Base-by-base conservation (phyloP, 1,284 basidiomycete genomes). In the Waitea zeae region DNA sequence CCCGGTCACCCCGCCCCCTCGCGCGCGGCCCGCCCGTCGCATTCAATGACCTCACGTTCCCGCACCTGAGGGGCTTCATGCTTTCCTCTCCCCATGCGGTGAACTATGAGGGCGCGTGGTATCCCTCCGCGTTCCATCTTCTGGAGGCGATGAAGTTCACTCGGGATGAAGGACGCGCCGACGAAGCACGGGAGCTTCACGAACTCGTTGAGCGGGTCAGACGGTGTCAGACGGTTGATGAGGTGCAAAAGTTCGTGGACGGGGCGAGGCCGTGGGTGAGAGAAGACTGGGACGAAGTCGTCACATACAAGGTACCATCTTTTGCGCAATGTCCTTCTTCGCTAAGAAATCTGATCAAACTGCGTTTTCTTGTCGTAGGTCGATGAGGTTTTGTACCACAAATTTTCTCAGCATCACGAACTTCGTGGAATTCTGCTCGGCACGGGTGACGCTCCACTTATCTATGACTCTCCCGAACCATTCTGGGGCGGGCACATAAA, bases 101-200 rank as follows among this genome's bases (percentile, higher is more conserved):
- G 14, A 41, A 67, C 33, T 70, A 67, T 46, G 46, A 56, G 30
- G 57, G 63, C 20, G 56, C 57, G 34, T 50, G 53, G 29, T 81
- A 71, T 41, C 71, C 74, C 4, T 73, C 67, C 2, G 77, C 71
- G 3, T 49, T 67, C 40, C 78, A 81, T 44, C 55, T 81, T 12
- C 59, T 69, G 29, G 75, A 81, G 50, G 75, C 76, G 6, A 53
- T 75, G 41, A 76, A 76, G 46, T 81, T 72, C 46, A 44, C 70
- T 34, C 54, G 55, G 0, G 48, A 54, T 20, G 51, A 54, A 4
- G 60, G 63, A 0, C 62, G 67, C 1, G 42, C 75, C 17, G 68
- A 69, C n/a, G 9, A 7, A n/a, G 9, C n/a, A n/a, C 7, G n/a
- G 24, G 24, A 26, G 24, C 24, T 26, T 26, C 24, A 26, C 3